A percentile compares a stretch with the other conserved stretches of the same genome.
Conservation (phyloP, 306 rosid species). For the Malus sylvestris region DNA sequence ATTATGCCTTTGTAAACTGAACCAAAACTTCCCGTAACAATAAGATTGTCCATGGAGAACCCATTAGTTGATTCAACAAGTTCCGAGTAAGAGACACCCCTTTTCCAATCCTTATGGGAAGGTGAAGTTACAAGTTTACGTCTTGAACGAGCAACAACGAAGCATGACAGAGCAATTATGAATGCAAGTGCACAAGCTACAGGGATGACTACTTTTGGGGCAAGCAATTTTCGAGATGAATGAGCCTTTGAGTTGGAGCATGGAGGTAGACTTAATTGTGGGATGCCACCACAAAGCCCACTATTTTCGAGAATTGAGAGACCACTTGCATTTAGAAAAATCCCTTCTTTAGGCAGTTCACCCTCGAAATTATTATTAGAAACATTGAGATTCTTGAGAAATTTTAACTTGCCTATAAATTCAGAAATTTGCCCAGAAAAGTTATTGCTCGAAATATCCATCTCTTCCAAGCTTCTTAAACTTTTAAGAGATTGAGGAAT, state of each 20-base stretch:
- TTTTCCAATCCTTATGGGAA: too few relatives aligned
- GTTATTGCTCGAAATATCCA: not conserved
- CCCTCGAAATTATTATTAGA: conserved; percentile 11
- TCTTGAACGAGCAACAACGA: not conserved
- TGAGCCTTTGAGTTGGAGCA: not conserved
- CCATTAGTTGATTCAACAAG: not conserved
- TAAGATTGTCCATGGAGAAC: conserved; percentile 13
- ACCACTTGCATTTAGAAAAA: conserved; percentile 12
- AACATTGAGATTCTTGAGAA: conserved; percentile 8
- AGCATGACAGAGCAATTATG: not conserved
- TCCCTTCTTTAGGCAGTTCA: not conserved
- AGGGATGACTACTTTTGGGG: too few relatives aligned
- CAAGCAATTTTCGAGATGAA: not conserved
- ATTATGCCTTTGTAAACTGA: not conserved
- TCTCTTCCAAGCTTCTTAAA: not conserved
- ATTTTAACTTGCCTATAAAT: not conserved
- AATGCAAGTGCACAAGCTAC: too few relatives aligned
- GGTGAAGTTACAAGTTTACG: not conserved
- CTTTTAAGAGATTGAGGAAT: not conserved
- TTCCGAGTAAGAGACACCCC: not conserved
- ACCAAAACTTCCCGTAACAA: conserved; percentile 19
- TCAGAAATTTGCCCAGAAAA: conserved; percentile 26
- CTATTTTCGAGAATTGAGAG: conserved; percentile 15
- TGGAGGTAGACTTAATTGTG: conserved; percentile 10
- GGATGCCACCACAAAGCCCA: conserved; percentile 26